Evolutionary conservation across 192 early-diverging fungal species (phyloP), one percentile per base, ranked within the genome.

Genomic region (Coemansia sp.): DNA sequence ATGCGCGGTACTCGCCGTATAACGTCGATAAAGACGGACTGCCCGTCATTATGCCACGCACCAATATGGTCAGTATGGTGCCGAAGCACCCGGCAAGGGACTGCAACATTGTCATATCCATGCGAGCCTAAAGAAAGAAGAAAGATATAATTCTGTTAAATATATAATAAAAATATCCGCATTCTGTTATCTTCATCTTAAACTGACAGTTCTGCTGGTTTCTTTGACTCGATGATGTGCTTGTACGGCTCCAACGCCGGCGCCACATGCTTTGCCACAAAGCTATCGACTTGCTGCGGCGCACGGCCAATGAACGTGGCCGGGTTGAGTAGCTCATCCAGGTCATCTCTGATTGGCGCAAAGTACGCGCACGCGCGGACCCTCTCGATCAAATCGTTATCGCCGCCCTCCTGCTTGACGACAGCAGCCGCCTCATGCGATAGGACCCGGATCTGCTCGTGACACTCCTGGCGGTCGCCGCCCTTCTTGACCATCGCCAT

Each of bases 401-500:
- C 92, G 29, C 87, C 86, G 54, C 97, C 97, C 64, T 93, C 84
- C 72, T 87, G 84, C 88, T 99, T 99, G 54, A 99, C 97, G 2
- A 89, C 86, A 10, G 82, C 79, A 42, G 92, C 97, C 33, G 95
- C 95, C 87, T 97, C 85, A 57, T 99, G 95, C 61, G 87, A 89
- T 11, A 99, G 84, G 20, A 99, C 95, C 59, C 96, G 90, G 73
- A 99, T 96, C 75, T 96, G 86, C 75, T 99, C 96, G 78, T 99
- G 97, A 69, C 94, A 97, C 57, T 88, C 89, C 75, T 99, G 95
- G 48, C 95, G 84, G 78, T 99, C 95, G 33, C 93, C 97, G 42
- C 93, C 95, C 74, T 89, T 90, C 85, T 94, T 94, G 43, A 97
- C 95, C 89, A 97, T 94, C 38, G 92, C 95, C 95, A 99, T 99